phyloP scores from a whole-genome alignment of 371 early-diverging fungal genomes.

The Nematocida minor region DNA sequence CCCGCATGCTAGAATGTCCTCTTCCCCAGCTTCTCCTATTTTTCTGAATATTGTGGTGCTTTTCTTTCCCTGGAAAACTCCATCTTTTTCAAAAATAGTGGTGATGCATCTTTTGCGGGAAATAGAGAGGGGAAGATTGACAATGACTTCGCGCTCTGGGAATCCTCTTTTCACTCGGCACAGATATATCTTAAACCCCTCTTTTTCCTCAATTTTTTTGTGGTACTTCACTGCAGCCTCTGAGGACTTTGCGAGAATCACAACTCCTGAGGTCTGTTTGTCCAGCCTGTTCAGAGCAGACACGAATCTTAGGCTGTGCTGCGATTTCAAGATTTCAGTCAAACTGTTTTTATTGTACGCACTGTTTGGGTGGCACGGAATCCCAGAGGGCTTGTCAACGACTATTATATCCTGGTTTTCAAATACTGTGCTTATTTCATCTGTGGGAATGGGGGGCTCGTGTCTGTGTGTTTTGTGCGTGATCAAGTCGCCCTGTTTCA shows the following conservation, averaged over 20 bases:
- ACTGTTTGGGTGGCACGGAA: slow-evolving; percentile 66
- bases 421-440: slow-evolving; percentile 55
- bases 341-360: slow-evolving; percentile 56
- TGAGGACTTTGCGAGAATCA: slow-evolving; percentile 61
- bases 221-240: slow-evolving; percentile 41
- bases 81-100: slow-evolving; percentile 2
- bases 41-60: slow-evolving; percentile 57
- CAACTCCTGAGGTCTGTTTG: slow-evolving; percentile 65
- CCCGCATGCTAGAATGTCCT: slow-evolving; percentile 66
- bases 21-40: slow-evolving; percentile 45
- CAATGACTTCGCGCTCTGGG: slow-evolving; percentile 53
- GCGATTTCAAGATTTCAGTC: slow-evolving; percentile 58
- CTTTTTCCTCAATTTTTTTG: slow-evolving; percentile 44
- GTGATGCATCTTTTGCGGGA: slow-evolving; percentile 44
- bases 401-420: slow-evolving; percentile 58
- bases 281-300: slow-evolving; percentile 65
- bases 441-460: slow-evolving; percentile 58
- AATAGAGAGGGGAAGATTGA: slow-evolving; percentile 40
- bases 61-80: slow-evolving; percentile 53
- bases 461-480: slow-evolving; percentile 63
- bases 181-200: slow-evolving; percentile 62
- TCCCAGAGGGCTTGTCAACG: slow-evolving; percentile 65
- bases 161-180: slow-evolving; percentile 63
- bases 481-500: slow-evolving; percentile 62
- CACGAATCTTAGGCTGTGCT: slow-evolving; percentile 38